Evolutionary conservation across 345 rosid species (phyloP).

Genomic region (Murraya koenigii): DNA sequence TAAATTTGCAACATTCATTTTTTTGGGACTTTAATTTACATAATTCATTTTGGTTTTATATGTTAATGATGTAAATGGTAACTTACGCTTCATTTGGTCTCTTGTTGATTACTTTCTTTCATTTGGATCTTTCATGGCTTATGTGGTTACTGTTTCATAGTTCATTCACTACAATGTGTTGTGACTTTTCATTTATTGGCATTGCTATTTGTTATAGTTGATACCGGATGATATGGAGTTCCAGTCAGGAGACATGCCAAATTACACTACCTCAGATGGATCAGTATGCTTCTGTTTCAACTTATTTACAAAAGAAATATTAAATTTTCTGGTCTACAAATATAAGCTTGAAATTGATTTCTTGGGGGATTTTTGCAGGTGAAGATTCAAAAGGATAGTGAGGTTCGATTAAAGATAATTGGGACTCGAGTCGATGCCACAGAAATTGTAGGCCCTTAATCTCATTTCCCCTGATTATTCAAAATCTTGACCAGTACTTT

Average conservation of each 20-base stretch:
- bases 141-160: no score
- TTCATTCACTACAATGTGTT: neutral
- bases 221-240: conserved; percentile 98
- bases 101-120: no score
- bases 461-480: neutral
- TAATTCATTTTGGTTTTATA: neutral
- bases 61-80: neutral
- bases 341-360: conserved; percentile 6
- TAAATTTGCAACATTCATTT: no score
- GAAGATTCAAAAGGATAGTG: conserved; percentile 90
- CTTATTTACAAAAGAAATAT: neutral
- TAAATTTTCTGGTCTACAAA: conserved; percentile 1
- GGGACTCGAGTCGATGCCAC: conserved; percentile 56
- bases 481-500: neutral
- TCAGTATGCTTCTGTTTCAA: conserved; percentile 43
- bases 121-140: no score
- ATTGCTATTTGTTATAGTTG: conserved; percentile 39
- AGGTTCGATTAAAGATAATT: conserved; percentile 87
- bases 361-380: conserved; percentile 42
- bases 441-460: conserved; percentile 17
- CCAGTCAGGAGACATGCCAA: conserved; percentile 92
- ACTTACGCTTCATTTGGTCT: neutral
- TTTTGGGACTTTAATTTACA: neutral
- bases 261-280: conserved; percentile 88
- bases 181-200: neutral